phyloP scores from a whole-genome alignment of 2,329 filamentous ascomycete species.

The Calcarisporium arbuscula region DNA sequence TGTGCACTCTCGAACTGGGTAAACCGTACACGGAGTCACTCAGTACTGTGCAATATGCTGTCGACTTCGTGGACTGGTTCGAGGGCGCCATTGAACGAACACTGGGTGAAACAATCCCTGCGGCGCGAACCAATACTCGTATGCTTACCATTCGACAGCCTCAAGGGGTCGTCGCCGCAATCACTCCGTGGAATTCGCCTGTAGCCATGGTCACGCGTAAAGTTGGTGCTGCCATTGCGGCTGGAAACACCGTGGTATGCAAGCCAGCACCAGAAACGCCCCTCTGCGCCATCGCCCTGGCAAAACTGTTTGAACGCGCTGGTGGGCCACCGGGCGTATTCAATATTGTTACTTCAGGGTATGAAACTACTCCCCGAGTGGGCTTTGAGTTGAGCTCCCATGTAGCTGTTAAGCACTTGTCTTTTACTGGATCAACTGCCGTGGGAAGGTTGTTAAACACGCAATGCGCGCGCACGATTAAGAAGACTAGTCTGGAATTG shows the following conservation, averaged over 20 bases:
- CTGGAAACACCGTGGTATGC: slow-evolving; percentile 67
- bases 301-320: slow-evolving; percentile 59
- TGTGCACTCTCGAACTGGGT: slow-evolving; percentile 65
- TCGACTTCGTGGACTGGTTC: slow-evolving; percentile 55
- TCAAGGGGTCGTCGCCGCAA: slow-evolving; percentile 30
- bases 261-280: slow-evolving; percentile 69
- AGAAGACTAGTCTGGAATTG: slow-evolving; percentile 58
- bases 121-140: slow-evolving; percentile 21
- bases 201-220: slow-evolving; percentile 45
- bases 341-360: slow-evolving; percentile 56
- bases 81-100: slow-evolving; percentile 49
- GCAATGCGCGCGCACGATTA: slow-evolving; percentile 61
- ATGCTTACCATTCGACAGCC: slow-evolving; percentile 26
- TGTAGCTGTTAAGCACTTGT: slow-evolving; percentile 61
- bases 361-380: slow-evolving; percentile 59
- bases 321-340: slow-evolving; percentile 54
- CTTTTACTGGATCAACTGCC: slow-evolving; percentile 59
- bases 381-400: slow-evolving; percentile 59
- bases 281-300: slow-evolving; percentile 62
- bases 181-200: slow-evolving; percentile 60
- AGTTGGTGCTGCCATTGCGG: slow-evolving; percentile 50
- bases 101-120: slow-evolving; percentile 52
- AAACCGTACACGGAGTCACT: slow-evolving; percentile 55
- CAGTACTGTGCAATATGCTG: slow-evolving; percentile 48
- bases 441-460: slow-evolving; percentile 56